These are phyloP conservation scores for Zelonia costaricensis DNA, from an alignment of 208 protist species.

Conservation along the genomic window DNA sequence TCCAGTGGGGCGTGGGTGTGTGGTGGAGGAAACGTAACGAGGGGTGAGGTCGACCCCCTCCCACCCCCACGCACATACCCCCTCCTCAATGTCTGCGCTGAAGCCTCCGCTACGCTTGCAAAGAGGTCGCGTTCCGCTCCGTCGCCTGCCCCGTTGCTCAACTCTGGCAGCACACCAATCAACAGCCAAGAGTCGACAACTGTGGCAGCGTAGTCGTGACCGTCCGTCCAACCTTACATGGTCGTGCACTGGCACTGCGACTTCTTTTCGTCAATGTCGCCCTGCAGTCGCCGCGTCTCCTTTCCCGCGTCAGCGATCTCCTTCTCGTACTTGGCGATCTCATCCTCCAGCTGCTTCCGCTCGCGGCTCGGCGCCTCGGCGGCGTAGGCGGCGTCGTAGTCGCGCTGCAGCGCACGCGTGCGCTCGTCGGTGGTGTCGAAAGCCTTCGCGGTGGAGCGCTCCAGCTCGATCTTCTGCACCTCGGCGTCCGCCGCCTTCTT, in stretches of 20 bases:
- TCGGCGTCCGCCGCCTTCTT: slow-evolving; percentile 27
- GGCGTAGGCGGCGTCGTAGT: slow-evolving; percentile 48
- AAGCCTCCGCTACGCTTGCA: too few relatives aligned
- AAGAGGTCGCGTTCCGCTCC: too few relatives aligned
- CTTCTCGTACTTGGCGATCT: slow-evolving; percentile 54
- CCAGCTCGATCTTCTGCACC: slow-evolving; percentile 31
- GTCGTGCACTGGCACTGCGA: slow-evolving; percentile 47
- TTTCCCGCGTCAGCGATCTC: slow-evolving; percentile 57
- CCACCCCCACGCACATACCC: too few relatives aligned
- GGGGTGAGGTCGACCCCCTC: too few relatives aligned
- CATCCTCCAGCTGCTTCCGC: slow-evolving; percentile 42
- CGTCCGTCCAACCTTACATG: too few relatives aligned
- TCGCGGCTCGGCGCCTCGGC: slow-evolving; percentile 36
- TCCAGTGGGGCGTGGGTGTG: too few relatives aligned
- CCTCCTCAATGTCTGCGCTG: too few relatives aligned
- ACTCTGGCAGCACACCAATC: too few relatives aligned
- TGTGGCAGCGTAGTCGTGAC: neutral
- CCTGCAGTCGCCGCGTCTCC: slow-evolving; percentile 48
- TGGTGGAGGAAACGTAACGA: too few relatives aligned
- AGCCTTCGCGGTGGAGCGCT: slow-evolving; percentile 19
- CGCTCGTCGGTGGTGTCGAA: slow-evolving; percentile 23
- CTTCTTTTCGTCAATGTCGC: slow-evolving; percentile 56
- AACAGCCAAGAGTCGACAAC: neutral
- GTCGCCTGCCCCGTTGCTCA: too few relatives aligned
- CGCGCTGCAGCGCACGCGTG: slow-evolving; percentile 32